Evolutionary conservation across 306 rosid species (phyloP), one percentile per base, ranked within the genome.

Genomic region (Mimosa pudica): DNA sequence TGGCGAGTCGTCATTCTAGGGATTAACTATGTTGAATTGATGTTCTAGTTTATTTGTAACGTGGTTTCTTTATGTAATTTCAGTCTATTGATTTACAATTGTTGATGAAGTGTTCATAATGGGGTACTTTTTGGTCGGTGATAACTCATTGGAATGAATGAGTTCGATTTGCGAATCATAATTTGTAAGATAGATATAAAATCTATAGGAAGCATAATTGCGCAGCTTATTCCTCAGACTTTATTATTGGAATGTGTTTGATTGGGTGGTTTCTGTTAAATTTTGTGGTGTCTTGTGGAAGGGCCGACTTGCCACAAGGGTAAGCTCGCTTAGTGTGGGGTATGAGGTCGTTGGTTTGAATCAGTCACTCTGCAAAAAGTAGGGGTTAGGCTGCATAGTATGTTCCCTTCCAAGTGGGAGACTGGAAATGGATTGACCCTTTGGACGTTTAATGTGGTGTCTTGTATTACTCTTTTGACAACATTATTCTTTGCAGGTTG

Each of bases 401-500:
- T 24, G 1, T 0, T 24, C 30, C 1, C 30, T 24, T 24, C 30
- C 30, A 24, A 24, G 30, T 24, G 30, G 30, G 30, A n/a, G 30
- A 24, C 30, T 24, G 1, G 30, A 24, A 24, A 0, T 24, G 30
- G 30, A 1, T 24, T 24, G 30, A 24, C 30, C 30, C 30, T 24
- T 24, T n/a, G n/a, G n/a, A n/a, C n/a, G n/a, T n/a, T n/a, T 24
- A 24, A 38, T 17, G 35, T n/a, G 46, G 10, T 78, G 76, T 66
- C 75, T 77, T 20, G 82, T 54, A 45, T 44, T 74, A 86, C 74
- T 54, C 85, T 89, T 54, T 71, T 55, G 45, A 11, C 44, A 46
- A 44, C 81, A 73, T 77, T 85, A 49, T 86, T 41, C 42, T 79
- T 78, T 81, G 67, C 89, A 91, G 97, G 93, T 82, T 69, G 74